Evolutionary conservation across 164 flowering plant genomes (phyloP).

Genomic region (Santalum album): DNA sequence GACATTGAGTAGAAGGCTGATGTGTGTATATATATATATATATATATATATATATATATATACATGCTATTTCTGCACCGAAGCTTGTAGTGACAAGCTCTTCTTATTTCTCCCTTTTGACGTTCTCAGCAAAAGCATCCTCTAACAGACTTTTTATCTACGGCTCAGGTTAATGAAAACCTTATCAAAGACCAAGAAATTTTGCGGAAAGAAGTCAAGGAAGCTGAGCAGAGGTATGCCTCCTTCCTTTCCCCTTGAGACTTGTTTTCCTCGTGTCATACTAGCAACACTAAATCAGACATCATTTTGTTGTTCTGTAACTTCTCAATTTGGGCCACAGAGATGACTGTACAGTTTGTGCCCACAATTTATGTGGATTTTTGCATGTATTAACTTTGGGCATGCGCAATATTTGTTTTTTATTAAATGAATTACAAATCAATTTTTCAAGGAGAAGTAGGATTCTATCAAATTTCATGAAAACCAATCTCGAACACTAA

Average conservation of each 20-base stretch:
- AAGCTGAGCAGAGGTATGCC: conserved; percentile 62
- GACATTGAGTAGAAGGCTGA: no score
- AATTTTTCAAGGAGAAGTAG: no score
- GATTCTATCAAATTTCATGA: no score
- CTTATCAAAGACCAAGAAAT: conserved; percentile 66
- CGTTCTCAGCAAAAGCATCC: neutral
- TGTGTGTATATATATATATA: no score
- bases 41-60: no score
- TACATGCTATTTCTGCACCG: no score
- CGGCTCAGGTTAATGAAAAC: conserved; percentile 44
- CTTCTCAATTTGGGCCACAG: neutral
- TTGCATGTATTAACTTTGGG: no score
- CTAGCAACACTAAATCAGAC: neutral
- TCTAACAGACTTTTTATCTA: neutral
- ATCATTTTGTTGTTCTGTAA: no score
- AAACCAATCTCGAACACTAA: no score
- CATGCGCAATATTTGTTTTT: no score
- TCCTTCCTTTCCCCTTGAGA: conserved; percentile 1
- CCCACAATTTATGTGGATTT: neutral
- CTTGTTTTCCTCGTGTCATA: neutral
- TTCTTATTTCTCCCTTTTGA: neutral
- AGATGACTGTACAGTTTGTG: neutral
- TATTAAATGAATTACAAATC: no score
- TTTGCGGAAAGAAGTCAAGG: conserved; percentile 37
- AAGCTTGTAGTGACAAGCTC: neutral